phyloP scores from a whole-genome alignment of 1,284 basidiomycete species.

The Gymnopus androsaceus region DNA sequence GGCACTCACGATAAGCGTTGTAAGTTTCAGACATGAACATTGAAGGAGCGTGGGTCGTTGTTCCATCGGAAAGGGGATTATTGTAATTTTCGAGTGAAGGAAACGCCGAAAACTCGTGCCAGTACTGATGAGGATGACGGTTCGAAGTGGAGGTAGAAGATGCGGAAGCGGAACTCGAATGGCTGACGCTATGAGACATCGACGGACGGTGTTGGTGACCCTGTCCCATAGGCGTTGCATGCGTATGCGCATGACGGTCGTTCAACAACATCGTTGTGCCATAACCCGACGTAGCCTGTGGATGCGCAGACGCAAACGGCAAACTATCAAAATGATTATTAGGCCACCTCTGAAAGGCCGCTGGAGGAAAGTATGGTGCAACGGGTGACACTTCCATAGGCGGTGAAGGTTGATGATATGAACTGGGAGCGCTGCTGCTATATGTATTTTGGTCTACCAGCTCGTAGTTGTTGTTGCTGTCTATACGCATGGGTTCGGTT shows the following conservation, averaged over 20 bases:
- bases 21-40: conserved; percentile 40
- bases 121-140: conserved; percentile 46
- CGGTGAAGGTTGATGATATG: conserved; percentile 12
- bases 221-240: conserved; percentile 73
- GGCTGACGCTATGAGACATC: conserved; percentile 3
- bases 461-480: too few relatives aligned
- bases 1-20: conserved; percentile 31
- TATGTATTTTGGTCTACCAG: conserved; percentile 53
- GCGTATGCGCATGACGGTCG: conserved; percentile 65
- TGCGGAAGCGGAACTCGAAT: conserved; percentile 9
- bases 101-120: conserved; percentile 63
- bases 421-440: conserved; percentile 19
- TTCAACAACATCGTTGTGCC: too few relatives aligned
- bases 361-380: too few relatives aligned
- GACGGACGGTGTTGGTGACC: conserved; percentile 47
- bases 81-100: conserved; percentile 45
- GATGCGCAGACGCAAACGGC: conserved; percentile 39
- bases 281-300: conserved; percentile 65
- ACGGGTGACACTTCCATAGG: neutral
- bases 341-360: conserved; percentile 55
- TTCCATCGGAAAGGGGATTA: conserved; percentile 18
- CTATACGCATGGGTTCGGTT: too few relatives aligned
- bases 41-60: conserved; percentile 26
- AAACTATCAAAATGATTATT: conserved; percentile 35
- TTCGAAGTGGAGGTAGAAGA: conserved; percentile 30